phyloP scores from a whole-genome alignment of 2,329 filamentous ascomycete genomes.

The Mycosphaerelloides madeirae region DNA sequence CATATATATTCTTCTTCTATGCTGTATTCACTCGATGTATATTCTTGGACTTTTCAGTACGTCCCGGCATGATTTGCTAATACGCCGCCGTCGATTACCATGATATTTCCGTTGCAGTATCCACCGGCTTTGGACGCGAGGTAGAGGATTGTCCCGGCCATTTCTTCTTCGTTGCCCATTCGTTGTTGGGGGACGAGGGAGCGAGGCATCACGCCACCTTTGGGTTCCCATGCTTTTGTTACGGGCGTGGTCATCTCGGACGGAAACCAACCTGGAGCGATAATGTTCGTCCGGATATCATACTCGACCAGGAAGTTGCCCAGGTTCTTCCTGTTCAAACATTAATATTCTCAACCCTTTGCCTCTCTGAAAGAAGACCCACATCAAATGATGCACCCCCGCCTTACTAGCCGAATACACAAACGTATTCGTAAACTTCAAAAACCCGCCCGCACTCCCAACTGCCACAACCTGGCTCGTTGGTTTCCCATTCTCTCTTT shows the following conservation, averaged over 20 bases:
- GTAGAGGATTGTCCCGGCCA: slow-evolving; percentile 48
- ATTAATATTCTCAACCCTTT: no score
- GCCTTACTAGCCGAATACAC: slow-evolving; percentile 37
- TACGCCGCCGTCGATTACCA: slow-evolving; percentile 46
- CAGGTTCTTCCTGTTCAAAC: slow-evolving; percentile 35
- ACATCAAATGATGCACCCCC: slow-evolving; percentile 40
- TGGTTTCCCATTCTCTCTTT: slow-evolving; percentile 35
- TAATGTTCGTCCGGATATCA: slow-evolving; percentile 45
- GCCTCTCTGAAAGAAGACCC: no score
- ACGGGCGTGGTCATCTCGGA: slow-evolving; percentile 42
- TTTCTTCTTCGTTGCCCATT: slow-evolving; percentile 40
- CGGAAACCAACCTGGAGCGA: slow-evolving; percentile 43
- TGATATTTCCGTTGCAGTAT: slow-evolving; percentile 52
- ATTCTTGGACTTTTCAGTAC: neutral
- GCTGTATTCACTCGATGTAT: no score
- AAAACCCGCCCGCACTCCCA: slow-evolving; percentile 37
- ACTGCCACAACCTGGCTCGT: slow-evolving; percentile 46
- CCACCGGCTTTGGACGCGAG: slow-evolving; percentile 48
- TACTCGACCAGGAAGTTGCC: slow-evolving; percentile 40
- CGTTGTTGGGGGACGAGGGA: slow-evolving; percentile 28
- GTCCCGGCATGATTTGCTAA: neutral
- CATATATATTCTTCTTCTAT: neutral
- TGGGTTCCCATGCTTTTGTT: slow-evolving; percentile 33
- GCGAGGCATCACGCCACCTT: slow-evolving; percentile 27
- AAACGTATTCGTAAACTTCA: slow-evolving; percentile 5